Evolutionary conservation across 176 grass and related monocot species (phyloP).

Genomic region (Microstegium vimineum): DNA sequence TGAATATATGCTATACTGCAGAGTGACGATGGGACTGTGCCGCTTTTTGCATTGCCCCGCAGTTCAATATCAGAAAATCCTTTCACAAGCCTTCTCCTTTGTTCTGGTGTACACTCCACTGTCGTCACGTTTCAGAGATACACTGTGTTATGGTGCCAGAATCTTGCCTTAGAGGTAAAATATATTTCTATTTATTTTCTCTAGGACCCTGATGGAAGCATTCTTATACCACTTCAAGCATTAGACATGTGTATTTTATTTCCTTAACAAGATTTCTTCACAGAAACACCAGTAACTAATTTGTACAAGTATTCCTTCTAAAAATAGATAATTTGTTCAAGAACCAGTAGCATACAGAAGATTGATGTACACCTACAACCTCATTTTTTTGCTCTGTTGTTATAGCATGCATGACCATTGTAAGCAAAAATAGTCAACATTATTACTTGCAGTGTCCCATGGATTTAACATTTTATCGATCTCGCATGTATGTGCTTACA

Average conservation of each 20-base stretch:
- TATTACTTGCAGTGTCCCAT: neutral
- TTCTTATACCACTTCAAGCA: conserved; percentile 15
- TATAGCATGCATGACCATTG: conserved; percentile 10
- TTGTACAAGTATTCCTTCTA: neutral
- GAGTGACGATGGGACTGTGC: conserved; percentile 85
- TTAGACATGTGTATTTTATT: neutral
- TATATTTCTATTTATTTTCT: conserved; percentile 36
- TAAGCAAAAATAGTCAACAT: neutral
- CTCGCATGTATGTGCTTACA: neutral
- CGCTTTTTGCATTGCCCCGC: conserved; percentile 74
- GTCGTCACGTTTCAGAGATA: conserved; percentile 43
- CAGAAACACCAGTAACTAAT: neutral
- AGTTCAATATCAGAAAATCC: conserved; percentile 92
- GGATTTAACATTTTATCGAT: conserved; percentile 14
- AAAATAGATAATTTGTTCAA: neutral
- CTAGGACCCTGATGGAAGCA: neutral
- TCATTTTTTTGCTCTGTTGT: neutral
- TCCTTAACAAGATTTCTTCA: neutral
- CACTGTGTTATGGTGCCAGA: conserved; percentile 63
- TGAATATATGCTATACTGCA: conserved; percentile 37
- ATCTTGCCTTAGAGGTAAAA: conserved; percentile 90
- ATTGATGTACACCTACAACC: neutral
- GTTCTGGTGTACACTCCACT: conserved; percentile 60
- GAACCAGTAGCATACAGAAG: neutral
- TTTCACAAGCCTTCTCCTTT: conserved; percentile 93